phyloP scores from a whole-genome alignment of 257 asterid species.

The Orobanche coerulescens region DNA sequence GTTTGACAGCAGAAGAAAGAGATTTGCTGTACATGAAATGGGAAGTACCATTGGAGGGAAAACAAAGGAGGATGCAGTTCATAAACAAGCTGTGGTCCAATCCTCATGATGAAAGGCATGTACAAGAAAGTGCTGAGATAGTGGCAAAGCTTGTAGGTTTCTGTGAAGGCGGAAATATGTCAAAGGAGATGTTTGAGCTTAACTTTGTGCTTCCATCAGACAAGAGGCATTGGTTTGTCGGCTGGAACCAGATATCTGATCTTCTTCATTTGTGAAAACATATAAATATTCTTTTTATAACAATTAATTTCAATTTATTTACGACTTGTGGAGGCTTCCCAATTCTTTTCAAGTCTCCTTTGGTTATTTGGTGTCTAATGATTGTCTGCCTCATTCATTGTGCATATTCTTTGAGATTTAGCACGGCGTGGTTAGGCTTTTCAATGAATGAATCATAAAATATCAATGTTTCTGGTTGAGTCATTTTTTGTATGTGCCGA shows the following conservation, averaged over 20 bases:
- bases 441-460: no score
- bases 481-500: no score
- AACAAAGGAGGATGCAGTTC: slow-evolving; percentile 73
- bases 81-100: slow-evolving; percentile 74
- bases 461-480: no score
- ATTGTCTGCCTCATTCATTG: neutral
- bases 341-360: slow-evolving; percentile 22
- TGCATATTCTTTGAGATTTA: neutral
- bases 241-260: slow-evolving; percentile 84
- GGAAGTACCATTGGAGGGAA: slow-evolving; percentile 86
- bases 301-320: slow-evolving; percentile 18
- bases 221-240: slow-evolving; percentile 71
- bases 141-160: slow-evolving; percentile 88
- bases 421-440: neutral
- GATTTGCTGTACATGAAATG: slow-evolving; percentile 71
- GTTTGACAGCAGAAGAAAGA: slow-evolving; percentile 73
- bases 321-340: neutral
- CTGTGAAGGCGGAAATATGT: slow-evolving; percentile 63
- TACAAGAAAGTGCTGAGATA: slow-evolving; percentile 79
- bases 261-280: slow-evolving; percentile 58
- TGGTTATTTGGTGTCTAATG: neutral
- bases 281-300: slow-evolving; percentile 29
- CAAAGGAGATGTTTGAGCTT: slow-evolving; percentile 90
- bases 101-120: slow-evolving; percentile 57
- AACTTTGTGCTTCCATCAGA: slow-evolving; percentile 80